Conservation (phyloP, 192 early-diverging fungal species). For the Podila horticola region DNA sequence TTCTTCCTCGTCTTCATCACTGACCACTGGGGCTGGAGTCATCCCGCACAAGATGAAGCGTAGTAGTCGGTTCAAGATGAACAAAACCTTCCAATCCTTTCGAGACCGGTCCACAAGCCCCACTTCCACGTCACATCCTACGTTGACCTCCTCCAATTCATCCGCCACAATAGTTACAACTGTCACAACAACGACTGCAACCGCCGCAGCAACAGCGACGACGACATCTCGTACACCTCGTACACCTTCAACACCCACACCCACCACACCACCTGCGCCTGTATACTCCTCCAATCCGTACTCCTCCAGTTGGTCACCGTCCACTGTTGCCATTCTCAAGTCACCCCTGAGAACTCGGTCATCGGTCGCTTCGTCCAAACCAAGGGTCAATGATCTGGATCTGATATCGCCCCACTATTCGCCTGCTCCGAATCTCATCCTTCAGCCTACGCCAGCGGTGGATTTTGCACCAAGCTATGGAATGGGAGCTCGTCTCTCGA, state of each 20-base stretch:
- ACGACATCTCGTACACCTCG: not conserved
- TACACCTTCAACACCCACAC: not conserved
- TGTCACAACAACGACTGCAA: not conserved
- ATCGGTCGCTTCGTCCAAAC: not conserved
- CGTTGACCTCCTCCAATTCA: not conserved
- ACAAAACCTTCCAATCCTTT: conserved; percentile 25
- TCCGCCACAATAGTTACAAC: not conserved
- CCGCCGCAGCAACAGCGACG: not conserved
- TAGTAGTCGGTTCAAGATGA: conserved; percentile 44
- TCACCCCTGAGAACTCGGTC: conserved; percentile 7
- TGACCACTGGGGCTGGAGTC: not conserved
- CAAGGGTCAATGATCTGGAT: conserved; percentile 6
- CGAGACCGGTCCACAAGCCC: conserved; percentile 29
- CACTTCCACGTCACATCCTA: not conserved
- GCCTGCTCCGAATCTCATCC: conserved; percentile 38
- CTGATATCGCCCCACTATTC: conserved; percentile 18
- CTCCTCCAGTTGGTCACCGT: conserved; percentile 26
- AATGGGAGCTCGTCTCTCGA: conserved; percentile 10
- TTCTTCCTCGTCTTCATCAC: conserved; percentile 7
- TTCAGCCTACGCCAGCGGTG: conserved; percentile 29
- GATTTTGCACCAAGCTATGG: conserved; percentile 12
- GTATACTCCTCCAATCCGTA: conserved; percentile 19
- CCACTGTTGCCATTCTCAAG: conserved; percentile 22
- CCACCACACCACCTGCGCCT: not conserved
- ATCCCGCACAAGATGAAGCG: conserved; percentile 14